Evolutionary conservation across 2,329 filamentous ascomycete species (phyloP).

Genomic region (Zasmidium angulare): DNA sequence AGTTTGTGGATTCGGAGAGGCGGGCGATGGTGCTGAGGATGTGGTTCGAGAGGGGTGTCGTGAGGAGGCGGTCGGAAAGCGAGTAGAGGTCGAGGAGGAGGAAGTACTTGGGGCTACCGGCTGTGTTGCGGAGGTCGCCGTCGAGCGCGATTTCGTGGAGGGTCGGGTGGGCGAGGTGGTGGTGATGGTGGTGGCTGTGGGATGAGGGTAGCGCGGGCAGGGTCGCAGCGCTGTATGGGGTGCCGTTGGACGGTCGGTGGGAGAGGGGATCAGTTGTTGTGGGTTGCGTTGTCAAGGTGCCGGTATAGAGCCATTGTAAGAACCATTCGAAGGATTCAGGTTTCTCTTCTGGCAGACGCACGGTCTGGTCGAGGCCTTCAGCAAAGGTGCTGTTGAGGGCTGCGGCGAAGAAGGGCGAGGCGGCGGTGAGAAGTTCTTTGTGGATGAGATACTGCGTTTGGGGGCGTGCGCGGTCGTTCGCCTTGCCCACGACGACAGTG

Average conservation of each 20-base stretch:
- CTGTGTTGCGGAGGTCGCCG: conserved; percentile 44
- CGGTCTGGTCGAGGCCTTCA: conserved; percentile 44
- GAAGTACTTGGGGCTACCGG: conserved; percentile 52
- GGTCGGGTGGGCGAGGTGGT: conserved; percentile 6
- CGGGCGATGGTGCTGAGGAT: conserved; percentile 45
- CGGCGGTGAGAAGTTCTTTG: conserved; percentile 47
- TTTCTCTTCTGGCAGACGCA: conserved; percentile 46
- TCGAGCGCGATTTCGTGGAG: conserved; percentile 26
- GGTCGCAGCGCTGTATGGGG: too few relatives aligned
- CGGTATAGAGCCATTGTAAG: conserved; percentile 53
- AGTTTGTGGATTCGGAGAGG: conserved; percentile 49
- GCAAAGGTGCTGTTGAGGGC: conserved; percentile 49
- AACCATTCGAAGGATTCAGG: conserved; percentile 51
- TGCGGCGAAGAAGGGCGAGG: conserved; percentile 53
- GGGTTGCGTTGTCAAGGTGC: conserved; percentile 33
- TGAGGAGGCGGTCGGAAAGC: conserved; percentile 48
- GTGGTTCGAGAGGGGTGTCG: conserved; percentile 47
- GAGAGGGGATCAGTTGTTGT: conserved; percentile 7
- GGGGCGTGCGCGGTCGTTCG: conserved; percentile 24
- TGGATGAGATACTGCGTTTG: conserved; percentile 47
- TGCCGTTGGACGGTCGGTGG: conserved; percentile 2
- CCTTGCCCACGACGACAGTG: conserved; percentile 41
- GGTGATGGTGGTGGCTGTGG: conserved; percentile 11
- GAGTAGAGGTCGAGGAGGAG: conserved; percentile 49
- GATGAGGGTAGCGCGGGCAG: conserved; percentile 5